Evolutionary conservation across 306 rosid species (phyloP), one percentile per base, ranked within the genome.

Genomic region (Quercus suber): DNA sequence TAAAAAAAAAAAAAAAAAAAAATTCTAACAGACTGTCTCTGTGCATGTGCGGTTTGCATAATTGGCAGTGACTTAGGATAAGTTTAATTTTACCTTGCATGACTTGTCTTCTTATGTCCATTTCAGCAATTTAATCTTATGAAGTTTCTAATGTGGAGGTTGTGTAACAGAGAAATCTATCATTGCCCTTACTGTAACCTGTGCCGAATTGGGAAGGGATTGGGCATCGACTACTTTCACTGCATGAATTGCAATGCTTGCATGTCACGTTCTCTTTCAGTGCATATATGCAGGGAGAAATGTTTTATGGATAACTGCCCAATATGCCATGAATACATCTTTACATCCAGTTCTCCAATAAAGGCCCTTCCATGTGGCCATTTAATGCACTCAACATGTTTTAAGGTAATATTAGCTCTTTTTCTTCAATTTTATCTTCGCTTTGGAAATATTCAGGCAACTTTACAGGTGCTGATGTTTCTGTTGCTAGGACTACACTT

Each of bases 191-290:
- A 85, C 80, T 93, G 99, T 78, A 95, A 95, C 82, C 89, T 95
- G 74, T 95, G 99, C 82, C 93, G 99, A 78, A 81, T 92, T 52
- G 99, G 99, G 83, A 93, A 89, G 85, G 99, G 99, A 76, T 78
- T 95, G 88, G 99, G 99, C 52, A 87, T 89, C 15, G 98, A 91
- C 86, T 95, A 87, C 88, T 93, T 86, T 86, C 99, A 95, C 77
- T 95, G 99, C 82, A 95, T 95, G 99, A 90, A 83, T 69, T 95
- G 99, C 92, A 95, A 95, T 83, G 99, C 99, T 35, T 95, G 99
- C 73, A 90, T 95, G 98, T 53, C 97, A 23, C 89, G 90, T 51
- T 80, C 88, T 57, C 96, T 95, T 31, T 69, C 89, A 52, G 84
- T 71, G 35, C 99, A 93, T 79, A 74, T 81, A 64, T 95, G 98